Evolutionary conservation across 768 basidiomycete genomes (phyloP), one percentile per base, ranked within the genome.

Genomic region (Kwoniella europaea): DNA sequence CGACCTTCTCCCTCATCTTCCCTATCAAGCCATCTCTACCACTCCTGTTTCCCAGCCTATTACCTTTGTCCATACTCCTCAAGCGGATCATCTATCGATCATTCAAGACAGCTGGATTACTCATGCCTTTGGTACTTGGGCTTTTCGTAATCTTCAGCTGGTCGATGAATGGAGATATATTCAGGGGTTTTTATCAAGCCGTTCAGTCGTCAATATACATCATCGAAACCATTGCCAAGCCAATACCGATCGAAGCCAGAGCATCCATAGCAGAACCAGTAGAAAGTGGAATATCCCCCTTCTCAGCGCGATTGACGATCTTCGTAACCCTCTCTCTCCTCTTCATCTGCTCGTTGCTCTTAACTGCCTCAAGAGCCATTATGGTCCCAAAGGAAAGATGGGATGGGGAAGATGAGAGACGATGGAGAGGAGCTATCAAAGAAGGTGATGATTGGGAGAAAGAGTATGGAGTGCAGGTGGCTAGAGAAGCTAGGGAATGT

Each of bases 111-210:
- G 59, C 70, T 4, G 68, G 63, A 10, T 63, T 79, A 10, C 52
- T 76, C 46, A n/a, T 69, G 27, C 78, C 78, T 6, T 61, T 76
- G 12, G 54, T 71, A 6, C 43, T 76, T 6, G 24, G 73, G 27
- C 55, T 76, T 18, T 71, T 76, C 55, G 53, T 63, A 7, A 35
- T 73, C 1, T 76, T 79, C 68, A 65, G 68, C 6, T 74, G 67
- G 69, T 65, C 68, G 1, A 73, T 79, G 74, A 76, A 76, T 64
- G 78, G 78, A 18, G 78, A 79, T 53, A 71, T 79, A 42, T 74
- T 78, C 50, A 60, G 76, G 35, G 76, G 67, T 4, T 75, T 78
- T 63, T 64, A 43, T 53, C 63, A 53, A 52, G 18, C 43, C n/a
- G 18, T 7, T 16, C 61, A 29, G 24, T 29, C 16, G 43, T 18